Percentiles rank a stretch among this genome's conserved stretches.
Conservation (phyloP, 805 yeast species). For the Kuraishia piskuri region DNA sequence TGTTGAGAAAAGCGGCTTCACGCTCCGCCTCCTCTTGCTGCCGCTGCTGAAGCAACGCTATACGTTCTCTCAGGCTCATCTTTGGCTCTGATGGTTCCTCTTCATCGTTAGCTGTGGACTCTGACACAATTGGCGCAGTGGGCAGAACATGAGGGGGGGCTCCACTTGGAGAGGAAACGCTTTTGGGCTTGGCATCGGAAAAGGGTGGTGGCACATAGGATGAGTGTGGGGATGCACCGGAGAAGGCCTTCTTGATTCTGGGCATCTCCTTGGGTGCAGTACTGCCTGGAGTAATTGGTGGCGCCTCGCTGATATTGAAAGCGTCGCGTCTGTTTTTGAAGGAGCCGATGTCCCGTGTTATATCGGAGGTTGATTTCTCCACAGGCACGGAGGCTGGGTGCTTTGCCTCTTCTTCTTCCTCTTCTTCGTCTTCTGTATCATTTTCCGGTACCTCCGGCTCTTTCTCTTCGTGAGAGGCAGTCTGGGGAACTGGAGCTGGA, state of each 20-base stretch:
- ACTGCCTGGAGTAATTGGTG: constrained; percentile 14
- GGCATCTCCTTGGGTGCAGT: constrained; percentile 30
- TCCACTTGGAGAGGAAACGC: constrained; percentile 16
- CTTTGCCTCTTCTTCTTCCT: not conserved
- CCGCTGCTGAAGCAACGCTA: constrained; percentile 18
- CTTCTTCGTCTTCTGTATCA: constrained; percentile 4
- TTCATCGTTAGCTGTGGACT: constrained; percentile 16
- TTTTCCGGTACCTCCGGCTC: constrained; percentile 1
- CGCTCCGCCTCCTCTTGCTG: constrained; percentile 6
- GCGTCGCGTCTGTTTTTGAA: constrained; percentile 41
- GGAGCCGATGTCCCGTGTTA: constrained; percentile 8
- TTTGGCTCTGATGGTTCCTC: constrained; percentile 59
- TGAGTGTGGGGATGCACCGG: constrained; percentile 48
- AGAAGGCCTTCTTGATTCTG: constrained; percentile 45
- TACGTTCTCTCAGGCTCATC: constrained; percentile 78
- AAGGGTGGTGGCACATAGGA: constrained; percentile 44
- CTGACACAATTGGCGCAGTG: constrained; percentile 14
- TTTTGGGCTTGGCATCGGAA: constrained; percentile 11
- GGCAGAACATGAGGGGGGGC: constrained; percentile 6
- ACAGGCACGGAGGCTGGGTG: not conserved
- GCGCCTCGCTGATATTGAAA: constrained; percentile 35
- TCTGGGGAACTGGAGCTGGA: not conserved
- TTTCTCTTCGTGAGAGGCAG: not conserved
- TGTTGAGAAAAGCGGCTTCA: constrained; percentile 1
- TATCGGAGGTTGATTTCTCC: not conserved